Evolutionary conservation across 2,329 filamentous ascomycete species (phyloP), one percentile per base, ranked within the genome.

Genomic region (Leptodontidium sp.): DNA sequence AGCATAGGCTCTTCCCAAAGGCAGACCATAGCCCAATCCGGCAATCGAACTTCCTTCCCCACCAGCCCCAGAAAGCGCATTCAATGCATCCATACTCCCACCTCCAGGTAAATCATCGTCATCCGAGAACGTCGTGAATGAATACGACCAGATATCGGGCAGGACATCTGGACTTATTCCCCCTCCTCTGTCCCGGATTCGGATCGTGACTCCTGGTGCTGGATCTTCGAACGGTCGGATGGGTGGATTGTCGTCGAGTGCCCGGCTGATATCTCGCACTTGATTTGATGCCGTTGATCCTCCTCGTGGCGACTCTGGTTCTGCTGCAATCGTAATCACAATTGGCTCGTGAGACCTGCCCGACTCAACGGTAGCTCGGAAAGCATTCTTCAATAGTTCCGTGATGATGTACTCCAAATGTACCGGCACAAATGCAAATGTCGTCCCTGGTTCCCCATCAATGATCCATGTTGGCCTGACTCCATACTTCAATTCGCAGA

Each of bases 381-480:
- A 99, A 0, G 94, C 93, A 77, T 99, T 99, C 81, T 99, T 99
- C 68, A 99, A 86, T 1, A 99, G 86, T 80, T 99, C 96, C 0
- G 95, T 99, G 72, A 98, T 88, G 72, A 99, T 98, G 80, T 99
- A 99, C 81, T 98, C 95, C 29, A 99, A 87, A 80, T 99, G 96
- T 79, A 97, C 96, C 15, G 96, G 96, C 9, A 99, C 91, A 77
- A 97, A 96, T 24, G 95, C 94, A 77, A 99, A 97, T 0, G 90
- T 91, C n/a, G 94, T 93, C 63, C 92, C 90, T 0, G 92, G 90
- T 78, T 97, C 91, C 72, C 96, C 96, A 73, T 94, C 92, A 75
- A 99, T 91, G 58, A 90, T 82, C 76, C 97, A 86, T 1, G 86
- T 87, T 0, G 96, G 96, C 0, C 96, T 88, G 1, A 97, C 89